Evolutionary conservation across 306 rosid genomes (phyloP), one percentile per base, ranked within the genome.

Genomic region (Neltuma alba): DNA sequence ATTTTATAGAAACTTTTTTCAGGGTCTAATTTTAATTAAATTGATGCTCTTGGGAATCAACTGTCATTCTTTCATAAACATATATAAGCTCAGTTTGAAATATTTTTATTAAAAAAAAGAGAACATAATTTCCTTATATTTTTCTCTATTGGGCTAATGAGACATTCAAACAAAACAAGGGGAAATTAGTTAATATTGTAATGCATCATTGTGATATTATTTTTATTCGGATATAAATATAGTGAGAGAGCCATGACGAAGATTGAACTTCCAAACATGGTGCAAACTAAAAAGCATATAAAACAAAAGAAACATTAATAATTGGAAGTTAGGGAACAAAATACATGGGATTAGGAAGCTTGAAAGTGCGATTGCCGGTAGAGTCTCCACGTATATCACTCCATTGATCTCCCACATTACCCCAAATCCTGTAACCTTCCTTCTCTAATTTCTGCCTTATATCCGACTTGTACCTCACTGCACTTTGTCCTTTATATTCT

Each of bases 321-420:
- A 21, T n/a, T 9, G 13, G 0, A 44, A 21, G 21, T 9, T 83
- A 93, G 61, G 95, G 94, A 72, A 93, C 96, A 85, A 84, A 94
- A 72, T 94, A 94, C 98, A 94, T 92, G 23, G 98, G 98, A 90
- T 94, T 94, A 5, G 98, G 98, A 58, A 94, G 85, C 87, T 94
- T 94, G 67, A 90, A 94, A 42, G 97, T 88, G 21, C 97, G 92
- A 14, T 92, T 90, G 57, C 98, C 98, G 11, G 57, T 4, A 76
- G 23, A 84, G 7, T 88, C 81, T 79, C 98, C 98, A 50, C 82
- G 92, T 0, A 94, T 83, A 82, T 94, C 97, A 76, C 89, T 92
- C 98, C 98, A 94, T 74, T 92, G 97, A 73, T 92, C 97, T 71
- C 97, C 97, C 33, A 92, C 83, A 76, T 92, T 94, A 23, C 98